A percentile compares a stretch with the other conserved stretches of the same genome.
phyloP scores from a whole-genome alignment of 768 basidiomycete genomes.

The Russula ochroleuca region DNA sequence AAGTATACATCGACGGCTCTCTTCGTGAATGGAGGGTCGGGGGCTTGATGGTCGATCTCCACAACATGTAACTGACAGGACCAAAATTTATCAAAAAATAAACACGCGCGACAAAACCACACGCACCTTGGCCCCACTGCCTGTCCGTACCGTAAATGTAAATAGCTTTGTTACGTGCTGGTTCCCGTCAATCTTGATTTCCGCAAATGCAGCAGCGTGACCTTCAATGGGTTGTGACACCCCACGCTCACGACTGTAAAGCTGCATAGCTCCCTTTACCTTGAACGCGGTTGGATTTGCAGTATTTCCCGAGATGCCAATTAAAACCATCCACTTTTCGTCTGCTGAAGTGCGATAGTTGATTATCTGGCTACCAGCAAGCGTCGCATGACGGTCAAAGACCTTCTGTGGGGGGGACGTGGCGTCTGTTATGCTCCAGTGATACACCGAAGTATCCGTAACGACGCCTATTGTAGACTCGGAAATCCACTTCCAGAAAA shows the following conservation, averaged over 20 bases:
- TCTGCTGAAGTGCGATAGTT: constrained; percentile 92
- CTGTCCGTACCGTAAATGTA: constrained; percentile 91
- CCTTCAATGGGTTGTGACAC: constrained; percentile 99
- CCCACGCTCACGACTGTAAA: constrained; percentile 87
- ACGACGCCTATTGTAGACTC: constrained; percentile 91
- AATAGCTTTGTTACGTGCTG: constrained; percentile 86
- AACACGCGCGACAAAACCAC: constrained; percentile 1
- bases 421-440: constrained; percentile 78
- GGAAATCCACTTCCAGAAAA: constrained; percentile 99
- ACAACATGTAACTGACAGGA: constrained; percentile 84
- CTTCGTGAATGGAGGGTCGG: constrained; percentile 91
- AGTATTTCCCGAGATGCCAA: constrained; percentile 90
- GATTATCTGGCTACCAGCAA: constrained; percentile 94
- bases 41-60: constrained; percentile 93
- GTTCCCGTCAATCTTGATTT: constrained; percentile 86
- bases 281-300: constrained; percentile 96
- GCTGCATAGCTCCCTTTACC: constrained; percentile 97
- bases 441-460: constrained; percentile 87
- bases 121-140: constrained; percentile 93
- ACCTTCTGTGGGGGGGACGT: constrained; percentile 84
- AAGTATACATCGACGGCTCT: constrained; percentile 99
- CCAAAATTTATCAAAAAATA: background rate
- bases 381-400: constrained; percentile 94
- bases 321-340: constrained; percentile 95
- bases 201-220: constrained; percentile 94